Evolutionary conservation across 495 filamentous ascomycete genomes (phyloP).

Genomic region (Talaromyces trachyspermus): DNA sequence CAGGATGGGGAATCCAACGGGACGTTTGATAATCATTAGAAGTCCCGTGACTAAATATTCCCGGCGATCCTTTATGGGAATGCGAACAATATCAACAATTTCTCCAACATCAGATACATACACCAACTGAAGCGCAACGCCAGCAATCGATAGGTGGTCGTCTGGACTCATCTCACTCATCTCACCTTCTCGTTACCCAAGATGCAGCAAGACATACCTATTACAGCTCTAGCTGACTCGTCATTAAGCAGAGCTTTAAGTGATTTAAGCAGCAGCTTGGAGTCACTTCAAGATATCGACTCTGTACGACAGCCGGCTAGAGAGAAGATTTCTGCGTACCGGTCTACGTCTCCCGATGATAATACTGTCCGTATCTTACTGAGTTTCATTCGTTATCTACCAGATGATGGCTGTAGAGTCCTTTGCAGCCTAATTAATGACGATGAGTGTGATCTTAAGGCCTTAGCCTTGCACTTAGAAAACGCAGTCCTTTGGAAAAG

Average conservation of each 20-base stretch:
- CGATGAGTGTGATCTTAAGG: background rate
- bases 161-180: too few relatives aligned
- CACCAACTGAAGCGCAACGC: too few relatives aligned
- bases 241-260: background rate
- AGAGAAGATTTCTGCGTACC: background rate
- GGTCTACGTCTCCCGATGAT: background rate
- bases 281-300: background rate
- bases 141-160: too few relatives aligned
- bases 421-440: background rate
- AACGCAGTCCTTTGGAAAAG: background rate
- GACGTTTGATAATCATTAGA: too few relatives aligned
- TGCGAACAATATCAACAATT: too few relatives aligned
- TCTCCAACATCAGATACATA: too few relatives aligned
- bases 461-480: background rate
- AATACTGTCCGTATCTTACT: background rate
- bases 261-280: background rate
- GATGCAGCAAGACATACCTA: too few relatives aligned
- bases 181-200: too few relatives aligned
- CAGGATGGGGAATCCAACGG: too few relatives aligned
- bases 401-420: background rate
- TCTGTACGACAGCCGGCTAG: too few relatives aligned
- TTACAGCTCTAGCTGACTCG: background rate
- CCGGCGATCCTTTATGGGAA: too few relatives aligned
- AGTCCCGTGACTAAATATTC: too few relatives aligned
- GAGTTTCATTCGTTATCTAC: background rate